Evolutionary conservation across 169 alveolate genomes (phyloP), one percentile per base, ranked within the genome.

Genomic region (Plasmodium vinckei): DNA sequence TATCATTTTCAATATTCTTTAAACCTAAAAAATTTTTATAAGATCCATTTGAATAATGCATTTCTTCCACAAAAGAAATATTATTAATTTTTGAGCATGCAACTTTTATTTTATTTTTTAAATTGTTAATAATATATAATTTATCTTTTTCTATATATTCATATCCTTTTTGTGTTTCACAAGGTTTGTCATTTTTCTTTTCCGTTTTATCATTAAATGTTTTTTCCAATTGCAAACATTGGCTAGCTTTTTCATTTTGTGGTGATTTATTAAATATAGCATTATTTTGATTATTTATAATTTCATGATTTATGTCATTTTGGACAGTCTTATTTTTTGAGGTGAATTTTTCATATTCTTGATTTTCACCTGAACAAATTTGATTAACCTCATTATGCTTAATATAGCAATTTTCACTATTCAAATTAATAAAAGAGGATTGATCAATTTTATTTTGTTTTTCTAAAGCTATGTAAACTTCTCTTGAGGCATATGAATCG

Each of bases 401-500:
- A 33, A 33, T 5, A 33, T 33, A 33, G 0, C 17, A 19, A 4
- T 69, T 53, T 69, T 47, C 27, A 9, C 21, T 17, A 27, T 21
- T 69, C 17, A 47, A 46, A 17, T 77, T 61, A 19, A 21, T 0
- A 44, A 33, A 21, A 19, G 25, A 25, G 2, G 61, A 33, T 56
- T 47, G 17, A 13, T 12, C 15, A 17, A 21, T 13, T 46, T 77
- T 77, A 23, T 68, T 69, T 44, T 64, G 39, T n/a, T 27, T 23
- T 46, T 64, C 54, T 39, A 77, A 77, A 64, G 51, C 15, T 64
- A 77, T 47, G n/a, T 77, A 77, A 27, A 77, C 46, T 68, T 77
- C 77, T 56, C 88, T 77, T 23, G 88, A 77, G 9, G 88, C 88
- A 77, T 77, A 77, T 1, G 88, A 73, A 64, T 77, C 88, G 1